Evolutionary conservation across 768 basidiomycete species (phyloP).

Genomic region (Mycena olivaceomarginata): DNA sequence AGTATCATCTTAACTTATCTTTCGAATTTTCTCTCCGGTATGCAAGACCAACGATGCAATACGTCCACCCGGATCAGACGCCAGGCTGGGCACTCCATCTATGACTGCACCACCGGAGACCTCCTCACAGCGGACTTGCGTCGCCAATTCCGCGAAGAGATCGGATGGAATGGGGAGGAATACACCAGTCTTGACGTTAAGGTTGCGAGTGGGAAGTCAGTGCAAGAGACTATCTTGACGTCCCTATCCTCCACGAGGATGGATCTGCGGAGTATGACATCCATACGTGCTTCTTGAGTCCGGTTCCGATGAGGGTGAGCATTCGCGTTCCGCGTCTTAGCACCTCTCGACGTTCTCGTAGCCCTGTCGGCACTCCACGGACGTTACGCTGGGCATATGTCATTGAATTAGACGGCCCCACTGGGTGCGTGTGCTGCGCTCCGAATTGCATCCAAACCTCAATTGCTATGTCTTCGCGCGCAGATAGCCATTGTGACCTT

Average conservation of each 20-base stretch:
- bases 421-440: too few relatives aligned
- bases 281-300: slow-evolving; percentile 17
- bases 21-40: not conserved
- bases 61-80: slow-evolving; percentile 1
- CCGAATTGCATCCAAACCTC: too few relatives aligned
- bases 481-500: too few relatives aligned
- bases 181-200: slow-evolving; percentile 10
- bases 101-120: not conserved
- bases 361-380: too few relatives aligned
- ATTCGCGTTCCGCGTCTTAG: too few relatives aligned
- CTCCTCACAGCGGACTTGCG: not conserved
- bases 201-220: too few relatives aligned
- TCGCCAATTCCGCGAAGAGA: not conserved
- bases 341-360: too few relatives aligned
- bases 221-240: too few relatives aligned
- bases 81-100: not conserved
- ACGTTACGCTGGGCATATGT: too few relatives aligned
- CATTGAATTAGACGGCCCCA: too few relatives aligned
- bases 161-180: slow-evolving; percentile 9
- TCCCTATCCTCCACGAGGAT: slow-evolving; percentile 13
- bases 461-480: too few relatives aligned
- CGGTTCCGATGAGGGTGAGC: slow-evolving; percentile 17
- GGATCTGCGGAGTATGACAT: slow-evolving; percentile 3
- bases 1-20: not conserved
- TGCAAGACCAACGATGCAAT: not conserved